Conservation (phyloP, 768 basidiomycete genomes). For the Termitomyces sp. region DNA sequence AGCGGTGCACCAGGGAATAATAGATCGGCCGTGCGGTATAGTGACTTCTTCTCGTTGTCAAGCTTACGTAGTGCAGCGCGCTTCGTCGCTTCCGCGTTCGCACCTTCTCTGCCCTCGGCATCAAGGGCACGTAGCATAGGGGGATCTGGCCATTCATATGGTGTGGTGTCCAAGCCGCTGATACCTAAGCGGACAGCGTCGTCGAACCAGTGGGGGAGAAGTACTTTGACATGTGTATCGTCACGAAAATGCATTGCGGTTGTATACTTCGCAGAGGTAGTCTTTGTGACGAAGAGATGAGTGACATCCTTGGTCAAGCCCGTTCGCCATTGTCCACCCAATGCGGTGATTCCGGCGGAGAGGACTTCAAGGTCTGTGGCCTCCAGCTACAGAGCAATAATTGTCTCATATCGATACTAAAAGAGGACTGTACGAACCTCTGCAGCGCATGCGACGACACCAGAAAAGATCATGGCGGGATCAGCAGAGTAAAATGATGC, state of each 20-base stretch:
- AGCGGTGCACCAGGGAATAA: conserved; percentile 21
- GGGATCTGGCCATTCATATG: conserved; percentile 76
- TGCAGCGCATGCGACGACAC: conserved; percentile 66
- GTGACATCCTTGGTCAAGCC: conserved; percentile 83
- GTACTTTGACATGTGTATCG: conserved; percentile 52
- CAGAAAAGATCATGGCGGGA: conserved; percentile 77
- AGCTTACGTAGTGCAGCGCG: conserved; percentile 14
- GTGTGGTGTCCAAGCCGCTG: conserved; percentile 40
- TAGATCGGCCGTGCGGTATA: conserved; percentile 25
- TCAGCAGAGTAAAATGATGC: conserved; percentile 69
- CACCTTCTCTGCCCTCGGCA: conserved; percentile 15
- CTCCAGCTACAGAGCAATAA: conserved; percentile 38
- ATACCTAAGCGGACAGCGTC: conserved; percentile 60
- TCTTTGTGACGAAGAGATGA: conserved; percentile 66
- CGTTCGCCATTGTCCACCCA: conserved; percentile 78
- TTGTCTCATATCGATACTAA: not conserved
- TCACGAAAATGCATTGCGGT: conserved; percentile 54
- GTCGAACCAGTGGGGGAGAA: conserved; percentile 94
- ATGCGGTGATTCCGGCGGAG: conserved; percentile 60
- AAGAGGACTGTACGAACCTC: conserved; percentile 37
- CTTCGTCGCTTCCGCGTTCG: conserved; percentile 14
- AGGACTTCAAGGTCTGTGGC: conserved; percentile 66
- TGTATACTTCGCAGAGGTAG: conserved; percentile 46
- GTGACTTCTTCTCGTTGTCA: conserved; percentile 25
- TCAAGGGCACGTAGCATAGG: conserved; percentile 30